These are phyloP conservation scores for Haematococcus lacustris DNA, from an alignment of 139 green algal genomes.

Conservation along the genomic window DNA sequence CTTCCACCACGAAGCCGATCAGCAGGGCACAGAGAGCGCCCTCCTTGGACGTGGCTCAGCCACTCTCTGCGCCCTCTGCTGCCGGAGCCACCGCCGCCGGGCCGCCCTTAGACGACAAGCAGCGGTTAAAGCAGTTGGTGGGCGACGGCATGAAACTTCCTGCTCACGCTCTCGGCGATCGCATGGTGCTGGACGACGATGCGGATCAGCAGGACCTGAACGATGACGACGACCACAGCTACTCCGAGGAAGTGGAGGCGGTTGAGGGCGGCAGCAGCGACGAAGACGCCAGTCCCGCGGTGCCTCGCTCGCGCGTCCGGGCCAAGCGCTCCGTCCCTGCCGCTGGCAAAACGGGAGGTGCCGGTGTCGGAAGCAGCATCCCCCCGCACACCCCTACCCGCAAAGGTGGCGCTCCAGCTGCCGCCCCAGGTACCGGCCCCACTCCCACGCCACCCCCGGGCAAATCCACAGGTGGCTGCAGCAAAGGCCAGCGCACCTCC, in stretches of 20 bases:
- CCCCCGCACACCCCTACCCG: no score
- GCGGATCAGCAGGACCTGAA: not conserved
- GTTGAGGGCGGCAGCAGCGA: not conserved
- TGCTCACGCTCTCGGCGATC: not conserved
- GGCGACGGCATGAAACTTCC: no score
- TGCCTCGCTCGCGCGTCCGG: no score
- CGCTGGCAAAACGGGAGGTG: not conserved
- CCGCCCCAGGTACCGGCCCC: no score
- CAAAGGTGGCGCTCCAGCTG: no score
- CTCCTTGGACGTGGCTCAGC: not conserved
- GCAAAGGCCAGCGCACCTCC: not conserved
- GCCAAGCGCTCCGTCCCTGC: no score
- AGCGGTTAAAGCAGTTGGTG: no score
- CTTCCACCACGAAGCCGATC: no score
- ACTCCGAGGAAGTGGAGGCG: not conserved
- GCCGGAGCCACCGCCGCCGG: no score
- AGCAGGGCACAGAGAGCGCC: no score
- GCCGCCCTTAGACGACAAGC: no score
- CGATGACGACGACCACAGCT: not conserved
- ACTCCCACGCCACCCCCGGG: no score
- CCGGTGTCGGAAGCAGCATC: not conserved
- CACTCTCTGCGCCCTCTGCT: not conserved
- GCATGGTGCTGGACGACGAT: not conserved
- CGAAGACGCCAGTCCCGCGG: not conserved
- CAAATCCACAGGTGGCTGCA: not conserved